A percentile compares a stretch with the other conserved stretches of the same genome.
Evolutionary conservation across 1,284 basidiomycete species (phyloP).

Genomic region (Cerrena zonata): DNA sequence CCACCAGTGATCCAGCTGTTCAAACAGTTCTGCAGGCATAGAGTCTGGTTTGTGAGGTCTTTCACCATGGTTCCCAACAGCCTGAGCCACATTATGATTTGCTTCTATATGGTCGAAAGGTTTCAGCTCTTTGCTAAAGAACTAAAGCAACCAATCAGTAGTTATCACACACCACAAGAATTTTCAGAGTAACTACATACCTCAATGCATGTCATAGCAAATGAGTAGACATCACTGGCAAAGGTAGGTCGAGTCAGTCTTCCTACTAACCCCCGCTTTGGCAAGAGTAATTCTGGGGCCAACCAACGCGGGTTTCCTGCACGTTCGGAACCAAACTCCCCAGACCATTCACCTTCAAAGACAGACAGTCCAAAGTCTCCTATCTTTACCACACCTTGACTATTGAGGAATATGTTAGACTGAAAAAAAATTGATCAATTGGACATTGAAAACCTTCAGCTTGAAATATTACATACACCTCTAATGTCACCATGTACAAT

Average conservation of each 20-base stretch:
- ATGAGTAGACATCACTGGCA: slow-evolving; percentile 7
- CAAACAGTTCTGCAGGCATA: neutral
- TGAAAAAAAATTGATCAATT: too few species aligned
- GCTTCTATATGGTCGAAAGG: neutral
- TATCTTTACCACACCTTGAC: neutral
- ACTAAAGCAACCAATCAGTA: neutral
- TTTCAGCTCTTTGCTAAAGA: neutral
- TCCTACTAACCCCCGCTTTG: neutral
- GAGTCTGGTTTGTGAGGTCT: neutral
- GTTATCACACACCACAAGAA: neutral
- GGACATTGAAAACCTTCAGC: too few species aligned
- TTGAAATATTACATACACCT: slow-evolving; percentile 2
- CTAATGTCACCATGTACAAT: slow-evolving; percentile 7
- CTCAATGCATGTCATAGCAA: slow-evolving; percentile 1
- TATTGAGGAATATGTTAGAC: neutral
- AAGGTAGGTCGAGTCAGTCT: neutral
- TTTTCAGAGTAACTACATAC: neutral
- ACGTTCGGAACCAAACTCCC: neutral
- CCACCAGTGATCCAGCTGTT: neutral
- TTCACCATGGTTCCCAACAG: neutral
- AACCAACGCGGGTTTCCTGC: neutral
- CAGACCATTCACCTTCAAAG: neutral
- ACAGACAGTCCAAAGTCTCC: slow-evolving; percentile 7
- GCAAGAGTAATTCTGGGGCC: slow-evolving; percentile 1
- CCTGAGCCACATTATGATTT: neutral